phyloP scores from a whole-genome alignment of 2,329 filamentous ascomycete species.

The Furcasterigmium furcatum region DNA sequence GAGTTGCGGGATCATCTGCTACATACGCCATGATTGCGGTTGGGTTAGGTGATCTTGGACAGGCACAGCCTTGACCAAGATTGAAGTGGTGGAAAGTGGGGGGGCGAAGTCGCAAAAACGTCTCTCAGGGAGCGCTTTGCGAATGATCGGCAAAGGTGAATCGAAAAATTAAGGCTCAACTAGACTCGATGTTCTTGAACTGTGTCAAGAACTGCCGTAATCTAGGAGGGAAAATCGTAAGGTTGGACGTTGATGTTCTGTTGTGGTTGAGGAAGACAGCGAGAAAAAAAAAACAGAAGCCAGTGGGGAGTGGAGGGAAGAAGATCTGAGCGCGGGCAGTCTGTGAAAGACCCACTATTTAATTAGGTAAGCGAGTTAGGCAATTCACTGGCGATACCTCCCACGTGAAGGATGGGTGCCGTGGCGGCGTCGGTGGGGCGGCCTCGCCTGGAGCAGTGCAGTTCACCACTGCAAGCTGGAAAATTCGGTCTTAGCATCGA shows the following conservation, averaged over 20 bases:
- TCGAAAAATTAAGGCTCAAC: neutral
- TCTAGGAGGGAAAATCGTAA: neutral
- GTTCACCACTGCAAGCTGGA: no score
- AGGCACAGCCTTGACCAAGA: conserved; percentile 1
- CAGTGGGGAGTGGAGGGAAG: neutral
- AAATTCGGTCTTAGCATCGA: no score
- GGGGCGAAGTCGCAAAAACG: conserved; percentile 1
- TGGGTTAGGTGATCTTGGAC: conserved; percentile 29
- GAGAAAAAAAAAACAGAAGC: no score
- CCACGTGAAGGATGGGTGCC: no score
- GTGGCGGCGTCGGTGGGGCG: no score
- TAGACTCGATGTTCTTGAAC: conserved; percentile 3
- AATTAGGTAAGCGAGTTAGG: neutral
- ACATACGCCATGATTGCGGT: conserved; percentile 83
- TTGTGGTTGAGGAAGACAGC: conserved; percentile 1
- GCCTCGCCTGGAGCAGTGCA: no score
- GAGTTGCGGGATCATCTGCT: no score
- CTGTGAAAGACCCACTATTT: neutral
- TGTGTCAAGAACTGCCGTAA: conserved; percentile 1
- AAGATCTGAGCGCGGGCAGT: neutral
- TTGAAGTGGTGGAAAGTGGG: conserved; percentile 1
- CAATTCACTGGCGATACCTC: no score
- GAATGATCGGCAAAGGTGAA: conserved; percentile 1
- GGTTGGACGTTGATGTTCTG: conserved; percentile 2
- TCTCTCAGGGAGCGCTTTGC: neutral